Evolutionary conservation across 495 filamentous ascomycete species (phyloP), one percentile per base, ranked within the genome.

Genomic region (Hypoxylon cercidicola): DNA sequence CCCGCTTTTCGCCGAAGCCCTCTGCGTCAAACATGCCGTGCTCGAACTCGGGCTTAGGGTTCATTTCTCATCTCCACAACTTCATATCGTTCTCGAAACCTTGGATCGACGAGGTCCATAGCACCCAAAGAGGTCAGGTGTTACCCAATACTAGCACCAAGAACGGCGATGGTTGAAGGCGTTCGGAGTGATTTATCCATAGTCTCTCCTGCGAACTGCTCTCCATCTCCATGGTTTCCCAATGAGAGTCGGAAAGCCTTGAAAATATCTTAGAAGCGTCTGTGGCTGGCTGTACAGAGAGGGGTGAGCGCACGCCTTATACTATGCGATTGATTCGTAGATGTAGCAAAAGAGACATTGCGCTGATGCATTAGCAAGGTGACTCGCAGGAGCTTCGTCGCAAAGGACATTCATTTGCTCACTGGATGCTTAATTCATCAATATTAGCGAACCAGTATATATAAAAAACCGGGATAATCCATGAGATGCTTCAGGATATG

Each of bases 141-240:
- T 25, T 83, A 75, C 0, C 75, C 77, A 32, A 85, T 82, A 10
- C 82, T 82, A 49, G 79, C 81, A 45, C 82, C 82, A 32, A 84
- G 58, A 28, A 85, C 81, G 53, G 80, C 81, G 45, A 83, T 65
- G 25, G 10, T 44, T 20, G 47, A 55, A 50, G 53, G 57, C 9
- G 19, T 12, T n/a, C 53, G 19, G 10, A 12, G 1, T 25, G 23
- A 13, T 16, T 23, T 15, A 20, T 55, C 60, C 62, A 40, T 62
- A 4, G 10, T 53, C 3, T 32, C 8, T 10, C 45, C n/a, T 28
- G n/a, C 25, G 25, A 13, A 16, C 1, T 5, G 16, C 32, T 44
- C n/a, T n/a, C n/a, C n/a, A n/a, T 7, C 30, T 45, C 37, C 21
- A 12, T 10, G 45, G 10, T 20, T 32, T 48, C n/a, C 7, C 7